A percentile compares a stretch with the other conserved stretches of the same genome.
Conservation (phyloP, 169 alveolate genomes). For the Plasmodium malariae region DNA sequence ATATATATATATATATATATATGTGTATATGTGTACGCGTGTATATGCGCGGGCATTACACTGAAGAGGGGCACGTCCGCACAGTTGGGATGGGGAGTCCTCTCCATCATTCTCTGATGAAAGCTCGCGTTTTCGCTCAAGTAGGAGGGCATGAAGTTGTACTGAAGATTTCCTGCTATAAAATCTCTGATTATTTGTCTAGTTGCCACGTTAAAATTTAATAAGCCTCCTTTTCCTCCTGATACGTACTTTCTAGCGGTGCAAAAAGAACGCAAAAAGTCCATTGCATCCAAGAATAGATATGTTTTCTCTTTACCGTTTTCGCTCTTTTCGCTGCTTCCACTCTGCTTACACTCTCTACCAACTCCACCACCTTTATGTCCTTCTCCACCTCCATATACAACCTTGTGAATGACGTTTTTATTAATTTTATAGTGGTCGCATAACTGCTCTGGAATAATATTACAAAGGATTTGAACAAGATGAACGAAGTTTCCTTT, state of each 20-base stretch:
- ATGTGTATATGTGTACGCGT: too few species aligned
- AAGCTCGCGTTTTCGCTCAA: background rate
- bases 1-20: too few species aligned
- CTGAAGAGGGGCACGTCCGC: too few species aligned
- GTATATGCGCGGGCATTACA: too few species aligned
- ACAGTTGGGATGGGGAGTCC: background rate
- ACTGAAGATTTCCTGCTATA: conserved; percentile 94
- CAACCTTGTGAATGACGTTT: conserved; percentile 48
- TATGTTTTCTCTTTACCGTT: conserved; percentile 82
- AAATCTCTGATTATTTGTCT: conserved; percentile 95
- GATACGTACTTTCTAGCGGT: conserved; percentile 86
- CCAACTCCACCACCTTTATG: conserved; percentile 80
- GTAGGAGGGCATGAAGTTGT: conserved; percentile 80
- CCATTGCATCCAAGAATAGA: conserved; percentile 84
- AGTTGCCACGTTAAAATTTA: conserved; percentile 96
- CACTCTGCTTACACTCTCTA: conserved; percentile 79
- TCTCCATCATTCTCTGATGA: background rate
- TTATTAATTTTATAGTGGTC: conserved; percentile 75
- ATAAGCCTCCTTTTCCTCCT: conserved; percentile 95
- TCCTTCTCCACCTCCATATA: background rate
- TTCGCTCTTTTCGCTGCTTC: too few species aligned
- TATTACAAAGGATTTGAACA: conserved; percentile 94
- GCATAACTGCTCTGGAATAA: conserved; percentile 92
- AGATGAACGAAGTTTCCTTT: conserved; percentile 93
- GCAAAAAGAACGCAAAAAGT: conserved; percentile 89